Conservation (phyloP, 768 basidiomycete genomes). For the Cytidiella melzeri region DNA sequence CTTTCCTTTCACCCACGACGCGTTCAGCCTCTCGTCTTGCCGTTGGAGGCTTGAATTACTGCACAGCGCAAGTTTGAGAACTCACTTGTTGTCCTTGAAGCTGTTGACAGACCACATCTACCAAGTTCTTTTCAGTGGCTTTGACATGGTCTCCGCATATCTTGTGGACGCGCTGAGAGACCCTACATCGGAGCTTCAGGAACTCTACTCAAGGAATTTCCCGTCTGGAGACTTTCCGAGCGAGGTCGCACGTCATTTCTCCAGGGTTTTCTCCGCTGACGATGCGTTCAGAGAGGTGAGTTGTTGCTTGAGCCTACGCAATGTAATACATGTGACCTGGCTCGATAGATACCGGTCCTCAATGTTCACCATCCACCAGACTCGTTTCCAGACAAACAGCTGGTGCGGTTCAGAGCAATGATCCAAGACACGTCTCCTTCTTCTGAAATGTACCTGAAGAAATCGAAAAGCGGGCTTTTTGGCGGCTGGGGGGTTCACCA, state of each 20-base stretch:
- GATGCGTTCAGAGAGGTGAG: conserved; percentile 23
- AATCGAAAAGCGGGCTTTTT: conserved; percentile 33
- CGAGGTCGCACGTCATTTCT: conserved; percentile 26
- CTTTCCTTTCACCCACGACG: too few relatives aligned
- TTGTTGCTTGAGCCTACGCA: background rate
- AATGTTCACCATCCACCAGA: conserved; percentile 42
- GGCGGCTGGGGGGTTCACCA: conserved; percentile 74
- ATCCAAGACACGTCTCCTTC: conserved; percentile 76
- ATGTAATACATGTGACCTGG: conserved; percentile 2
- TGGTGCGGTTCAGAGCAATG: conserved; percentile 74
- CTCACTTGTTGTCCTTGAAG: too few relatives aligned
- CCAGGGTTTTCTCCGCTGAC: conserved; percentile 22
- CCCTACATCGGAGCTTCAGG: conserved; percentile 43
- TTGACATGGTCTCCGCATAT: conserved; percentile 46
- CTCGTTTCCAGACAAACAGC: conserved; percentile 41
- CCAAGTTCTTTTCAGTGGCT: too few relatives aligned
- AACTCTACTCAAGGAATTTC: conserved; percentile 34
- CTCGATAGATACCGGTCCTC: conserved; percentile 53
- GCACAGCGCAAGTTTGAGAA: too few relatives aligned
- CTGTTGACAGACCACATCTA: too few relatives aligned
- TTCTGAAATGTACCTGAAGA: conserved; percentile 66
- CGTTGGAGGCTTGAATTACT: too few relatives aligned
- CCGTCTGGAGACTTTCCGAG: conserved; percentile 21
- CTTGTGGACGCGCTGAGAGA: conserved; percentile 43
- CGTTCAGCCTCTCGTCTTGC: too few relatives aligned